A percentile compares a stretch with the other conserved stretches of the same genome.
Conservation (phyloP, 2,329 filamentous ascomycete genomes). For the Hansfordia pulvinata region DNA sequence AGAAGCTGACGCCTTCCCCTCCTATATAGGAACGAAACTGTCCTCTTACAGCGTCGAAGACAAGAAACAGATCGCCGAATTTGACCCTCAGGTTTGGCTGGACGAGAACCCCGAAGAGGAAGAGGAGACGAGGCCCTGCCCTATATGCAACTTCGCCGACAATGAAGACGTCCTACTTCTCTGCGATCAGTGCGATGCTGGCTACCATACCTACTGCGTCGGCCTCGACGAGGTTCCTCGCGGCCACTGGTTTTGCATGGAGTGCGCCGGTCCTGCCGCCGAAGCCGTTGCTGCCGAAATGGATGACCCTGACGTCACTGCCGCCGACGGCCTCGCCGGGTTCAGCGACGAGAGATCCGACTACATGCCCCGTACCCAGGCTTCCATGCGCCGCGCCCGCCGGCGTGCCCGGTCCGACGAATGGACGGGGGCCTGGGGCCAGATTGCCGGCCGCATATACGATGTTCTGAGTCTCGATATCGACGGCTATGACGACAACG, state of each 20-base stretch:
- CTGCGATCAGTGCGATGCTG: constrained; percentile 81
- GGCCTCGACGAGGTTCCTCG: constrained; percentile 65
- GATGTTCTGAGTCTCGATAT: constrained; percentile 64
- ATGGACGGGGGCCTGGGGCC: constrained; percentile 78
- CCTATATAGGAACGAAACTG: constrained; percentile 32
- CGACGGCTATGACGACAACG: constrained; percentile 75
- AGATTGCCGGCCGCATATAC: constrained; percentile 46
- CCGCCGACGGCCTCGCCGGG: constrained; percentile 8
- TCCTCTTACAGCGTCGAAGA: constrained; percentile 58
- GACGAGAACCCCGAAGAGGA: constrained; percentile 63
- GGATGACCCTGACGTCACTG: constrained; percentile 13
- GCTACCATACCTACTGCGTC: constrained; percentile 86
- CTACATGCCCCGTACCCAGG: constrained; percentile 40
- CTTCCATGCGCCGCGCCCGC: constrained; percentile 40
- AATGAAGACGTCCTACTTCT: constrained; percentile 76
- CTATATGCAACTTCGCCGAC: constrained; percentile 69
- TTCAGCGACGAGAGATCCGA: constrained; percentile 16
- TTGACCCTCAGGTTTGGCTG: constrained; percentile 63
- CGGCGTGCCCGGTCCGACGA: constrained; percentile 59
- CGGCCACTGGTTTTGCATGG: constrained; percentile 83
- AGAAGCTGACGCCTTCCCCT: constrained; percentile 10
- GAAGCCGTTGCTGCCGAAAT: constrained; percentile 30
- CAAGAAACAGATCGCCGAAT: constrained; percentile 80
- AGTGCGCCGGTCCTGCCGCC: constrained; percentile 39
- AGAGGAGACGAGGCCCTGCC: constrained; percentile 60